These are phyloP conservation scores for Yarrowia galli DNA, from an alignment of 1,139 yeast genomes.

Conservation along the genomic window DNA sequence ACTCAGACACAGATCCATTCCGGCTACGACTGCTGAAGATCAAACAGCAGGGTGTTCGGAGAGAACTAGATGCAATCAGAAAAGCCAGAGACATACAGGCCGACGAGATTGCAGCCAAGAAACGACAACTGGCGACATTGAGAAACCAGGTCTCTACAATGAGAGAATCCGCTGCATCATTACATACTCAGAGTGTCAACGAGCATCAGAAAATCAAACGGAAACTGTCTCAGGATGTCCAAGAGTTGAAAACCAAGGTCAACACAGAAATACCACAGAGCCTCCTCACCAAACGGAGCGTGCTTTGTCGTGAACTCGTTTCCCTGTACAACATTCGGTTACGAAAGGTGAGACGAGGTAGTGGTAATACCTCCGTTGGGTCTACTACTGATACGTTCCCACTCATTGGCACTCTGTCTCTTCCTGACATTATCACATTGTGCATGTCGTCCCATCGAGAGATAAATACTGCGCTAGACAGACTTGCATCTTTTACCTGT, in stretches of 20 bases:
- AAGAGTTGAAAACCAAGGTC: constrained; percentile 16
- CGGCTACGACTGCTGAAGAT: constrained; percentile 20
- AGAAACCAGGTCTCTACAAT: not conserved
- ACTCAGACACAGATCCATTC: constrained; percentile 20
- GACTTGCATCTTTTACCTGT: constrained; percentile 48
- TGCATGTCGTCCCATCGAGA: constrained; percentile 27
- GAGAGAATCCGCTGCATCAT: constrained; percentile 16
- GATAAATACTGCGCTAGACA: constrained; percentile 50
- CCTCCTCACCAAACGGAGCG: constrained; percentile 14
- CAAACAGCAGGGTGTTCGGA: constrained; percentile 11
- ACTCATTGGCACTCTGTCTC: not conserved
- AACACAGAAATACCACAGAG: constrained; percentile 16
- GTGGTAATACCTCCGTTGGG: constrained; percentile 21
- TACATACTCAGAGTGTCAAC: constrained; percentile 26
- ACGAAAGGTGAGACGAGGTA: constrained; percentile 20
- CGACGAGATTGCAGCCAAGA: constrained; percentile 17
- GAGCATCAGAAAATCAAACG: constrained; percentile 27
- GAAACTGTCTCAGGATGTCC: constrained; percentile 22
- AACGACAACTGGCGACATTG: not conserved
- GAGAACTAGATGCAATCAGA: constrained; percentile 10
- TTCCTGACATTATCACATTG: constrained; percentile 18
- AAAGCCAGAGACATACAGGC: constrained; percentile 20
- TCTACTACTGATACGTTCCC: constrained; percentile 1
- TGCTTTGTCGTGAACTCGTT: constrained; percentile 22
- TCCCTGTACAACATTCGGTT: constrained; percentile 18